These are phyloP conservation scores for Dendrothele bispora DNA, from an alignment of 768 basidiomycete species.

Conservation along the genomic window DNA sequence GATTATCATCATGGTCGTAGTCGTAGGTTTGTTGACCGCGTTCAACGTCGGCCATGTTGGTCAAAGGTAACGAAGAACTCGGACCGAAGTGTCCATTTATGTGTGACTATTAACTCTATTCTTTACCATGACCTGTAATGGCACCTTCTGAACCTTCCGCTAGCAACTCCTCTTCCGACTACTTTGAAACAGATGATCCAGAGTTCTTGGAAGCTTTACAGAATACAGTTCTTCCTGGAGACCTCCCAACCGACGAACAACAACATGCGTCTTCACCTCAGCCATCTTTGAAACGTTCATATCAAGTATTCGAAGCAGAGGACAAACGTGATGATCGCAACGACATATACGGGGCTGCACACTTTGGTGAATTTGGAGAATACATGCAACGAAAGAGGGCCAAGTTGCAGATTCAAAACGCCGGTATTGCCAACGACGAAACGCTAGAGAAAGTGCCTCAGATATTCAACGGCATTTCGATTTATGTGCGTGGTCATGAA, in stretches of 20 bases:
- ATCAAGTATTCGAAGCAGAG: conserved; percentile 23
- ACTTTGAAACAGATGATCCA: conserved; percentile 55
- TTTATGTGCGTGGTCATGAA: conserved; percentile 66
- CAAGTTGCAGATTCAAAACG: conserved; percentile 85
- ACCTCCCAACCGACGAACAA: conserved; percentile 27
- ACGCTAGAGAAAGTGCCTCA: conserved; percentile 29
- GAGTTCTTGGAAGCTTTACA: conserved; percentile 51
- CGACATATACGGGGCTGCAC: conserved; percentile 71
- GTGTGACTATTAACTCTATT: too few relatives aligned
- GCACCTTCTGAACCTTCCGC: background rate
- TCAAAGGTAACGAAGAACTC: too few relatives aligned
- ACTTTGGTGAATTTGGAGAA: conserved; percentile 82
- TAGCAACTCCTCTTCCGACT: conserved; percentile 49
- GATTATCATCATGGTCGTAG: conserved; percentile 10
- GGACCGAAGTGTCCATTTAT: too few relatives aligned
- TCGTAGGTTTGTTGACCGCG: conserved; percentile 7
- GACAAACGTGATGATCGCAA: conserved; percentile 28
- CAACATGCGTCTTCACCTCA: conserved; percentile 42
- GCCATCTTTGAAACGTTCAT: conserved; percentile 39
- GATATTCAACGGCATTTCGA: conserved; percentile 73
- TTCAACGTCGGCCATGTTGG: too few relatives aligned
- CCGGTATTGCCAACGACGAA: conserved; percentile 28
- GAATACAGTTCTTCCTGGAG: conserved; percentile 47
- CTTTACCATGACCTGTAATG: too few relatives aligned
- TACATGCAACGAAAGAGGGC: conserved; percentile 91